phyloP scores from a whole-genome alignment of 202 grass and related monocot genomes.

The Saccharum hybrid region DNA sequence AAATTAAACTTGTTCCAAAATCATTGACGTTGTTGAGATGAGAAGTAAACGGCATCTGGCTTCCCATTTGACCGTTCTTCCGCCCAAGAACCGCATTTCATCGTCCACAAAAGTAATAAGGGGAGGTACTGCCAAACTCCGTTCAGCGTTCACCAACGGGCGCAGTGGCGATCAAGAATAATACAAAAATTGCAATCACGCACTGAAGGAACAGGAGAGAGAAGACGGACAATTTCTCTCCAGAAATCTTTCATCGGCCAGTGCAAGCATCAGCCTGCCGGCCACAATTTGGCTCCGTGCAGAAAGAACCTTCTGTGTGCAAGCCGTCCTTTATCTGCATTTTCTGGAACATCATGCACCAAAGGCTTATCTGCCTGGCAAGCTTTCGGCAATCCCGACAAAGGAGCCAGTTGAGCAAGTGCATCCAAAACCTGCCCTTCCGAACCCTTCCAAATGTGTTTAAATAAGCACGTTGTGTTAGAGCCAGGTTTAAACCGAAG shows the following conservation, averaged over 20 bases:
- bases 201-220: not conserved
- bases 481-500: not conserved
- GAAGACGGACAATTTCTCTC: not conserved
- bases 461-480: not conserved
- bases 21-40: not conserved
- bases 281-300: conserved; percentile 30
- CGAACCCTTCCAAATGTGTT: not conserved
- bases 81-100: not conserved
- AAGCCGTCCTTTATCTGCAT: not conserved
- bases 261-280: conserved; percentile 31
- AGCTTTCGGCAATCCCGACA: conserved; percentile 39
- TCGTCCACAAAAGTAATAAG: not conserved
- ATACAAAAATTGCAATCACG: not conserved
- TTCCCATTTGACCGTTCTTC: not conserved
- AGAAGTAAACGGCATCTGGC: not conserved
- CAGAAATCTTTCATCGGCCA: conserved; percentile 5
- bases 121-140: not conserved
- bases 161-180: not conserved
- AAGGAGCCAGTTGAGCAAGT: conserved; percentile 12
- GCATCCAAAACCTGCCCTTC: conserved; percentile 34
- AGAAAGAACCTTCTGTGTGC: not conserved
- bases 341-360: not conserved
- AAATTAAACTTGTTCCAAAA: not conserved
- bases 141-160: not conserved
- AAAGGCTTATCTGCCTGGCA: not conserved